A percentile compares a stretch with the other conserved stretches of the same genome.
These are phyloP conservation scores for Myriangium duriaei DNA, from an alignment of 2,329 filamentous ascomycete species.

Conservation along the genomic window DNA sequence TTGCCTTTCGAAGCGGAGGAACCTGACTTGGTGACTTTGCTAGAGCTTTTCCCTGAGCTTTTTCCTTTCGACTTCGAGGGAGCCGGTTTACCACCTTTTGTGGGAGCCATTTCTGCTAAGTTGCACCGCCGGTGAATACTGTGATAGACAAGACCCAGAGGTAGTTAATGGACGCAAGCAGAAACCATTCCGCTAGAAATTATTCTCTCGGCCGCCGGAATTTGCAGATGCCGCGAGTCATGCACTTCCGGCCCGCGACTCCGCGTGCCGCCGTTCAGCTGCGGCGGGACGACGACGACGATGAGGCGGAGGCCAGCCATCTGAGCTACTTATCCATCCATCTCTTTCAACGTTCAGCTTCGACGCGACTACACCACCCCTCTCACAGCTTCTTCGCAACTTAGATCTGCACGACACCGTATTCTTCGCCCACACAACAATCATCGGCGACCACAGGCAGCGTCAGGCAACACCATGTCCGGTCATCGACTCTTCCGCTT, in stretches of 20 bases:
- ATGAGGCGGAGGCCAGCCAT: slow-evolving; percentile 7
- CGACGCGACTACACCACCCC: slow-evolving; percentile 1
- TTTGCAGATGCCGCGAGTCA: slow-evolving; percentile 5
- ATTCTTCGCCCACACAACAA: background rate
- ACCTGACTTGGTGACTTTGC: slow-evolving; percentile 12
- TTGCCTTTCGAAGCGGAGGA: slow-evolving; percentile 14
- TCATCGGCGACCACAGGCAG: background rate
- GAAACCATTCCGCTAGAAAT: no score
- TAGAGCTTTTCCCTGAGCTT: slow-evolving; percentile 21
- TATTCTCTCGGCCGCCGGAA: slow-evolving; percentile 4
- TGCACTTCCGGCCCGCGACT: background rate
- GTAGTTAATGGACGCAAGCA: no score
- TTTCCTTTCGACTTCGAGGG: slow-evolving; percentile 14
- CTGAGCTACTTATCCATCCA: slow-evolving; percentile 6
- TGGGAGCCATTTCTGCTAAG: slow-evolving; percentile 1
- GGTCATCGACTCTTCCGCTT: slow-evolving; percentile 53
- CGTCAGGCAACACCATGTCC: slow-evolving; percentile 24
- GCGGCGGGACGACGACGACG: no score
- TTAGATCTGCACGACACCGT: slow-evolving; percentile 10
- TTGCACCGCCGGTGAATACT: no score
- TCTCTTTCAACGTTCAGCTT: background rate
- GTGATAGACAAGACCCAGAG: no score
- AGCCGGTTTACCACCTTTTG: slow-evolving; percentile 4
- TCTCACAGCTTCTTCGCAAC: slow-evolving; percentile 11
- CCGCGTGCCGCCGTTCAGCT: slow-evolving; percentile 3